These are phyloP conservation scores for Austroboletus festivus DNA, from an alignment of 768 basidiomycete genomes.

Conservation along the genomic window DNA sequence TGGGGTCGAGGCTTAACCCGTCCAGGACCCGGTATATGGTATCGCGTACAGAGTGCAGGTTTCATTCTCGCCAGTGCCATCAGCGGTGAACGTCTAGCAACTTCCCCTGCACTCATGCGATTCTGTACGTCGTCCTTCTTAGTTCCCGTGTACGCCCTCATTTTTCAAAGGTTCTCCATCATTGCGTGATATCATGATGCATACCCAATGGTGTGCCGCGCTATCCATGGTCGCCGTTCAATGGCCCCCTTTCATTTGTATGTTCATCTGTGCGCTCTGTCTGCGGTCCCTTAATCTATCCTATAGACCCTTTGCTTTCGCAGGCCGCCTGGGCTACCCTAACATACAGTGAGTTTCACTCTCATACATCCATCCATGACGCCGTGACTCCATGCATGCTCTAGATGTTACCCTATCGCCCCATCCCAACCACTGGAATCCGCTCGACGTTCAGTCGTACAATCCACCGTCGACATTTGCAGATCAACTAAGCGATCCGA, in stretches of 20 bases:
- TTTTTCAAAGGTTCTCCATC: constrained; percentile 75
- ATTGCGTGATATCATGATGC: constrained; percentile 86
- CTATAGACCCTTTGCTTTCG: constrained; percentile 80
- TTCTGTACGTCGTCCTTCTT: constrained; percentile 60
- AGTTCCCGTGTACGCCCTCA: constrained; percentile 13
- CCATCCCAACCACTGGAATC: constrained; percentile 61
- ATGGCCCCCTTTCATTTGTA: constrained; percentile 92
- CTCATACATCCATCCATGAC: constrained; percentile 9
- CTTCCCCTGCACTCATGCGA: constrained; percentile 80
- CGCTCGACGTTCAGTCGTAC: constrained; percentile 54
- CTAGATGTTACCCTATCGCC: constrained; percentile 73
- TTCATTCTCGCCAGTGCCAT: constrained; percentile 90
- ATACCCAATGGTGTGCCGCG: constrained; percentile 88
- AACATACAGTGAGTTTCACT: constrained; percentile 54
- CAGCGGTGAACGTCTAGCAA: constrained; percentile 85
- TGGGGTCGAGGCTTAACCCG: constrained; percentile 70
- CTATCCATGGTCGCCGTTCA: constrained; percentile 92
- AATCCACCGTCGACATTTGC: constrained; percentile 68
- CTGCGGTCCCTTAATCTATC: constrained; percentile 15
- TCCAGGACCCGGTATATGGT: constrained; percentile 60
- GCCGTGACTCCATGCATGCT: constrained; percentile 5
- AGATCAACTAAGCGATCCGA: constrained; percentile 65
- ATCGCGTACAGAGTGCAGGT: constrained; percentile 76
- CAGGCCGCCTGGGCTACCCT: constrained; percentile 88
- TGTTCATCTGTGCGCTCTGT: constrained; percentile 27